Evolutionary conservation across 202 grass and related monocot genomes (phyloP).

Genomic region (Musa balbisiana): DNA sequence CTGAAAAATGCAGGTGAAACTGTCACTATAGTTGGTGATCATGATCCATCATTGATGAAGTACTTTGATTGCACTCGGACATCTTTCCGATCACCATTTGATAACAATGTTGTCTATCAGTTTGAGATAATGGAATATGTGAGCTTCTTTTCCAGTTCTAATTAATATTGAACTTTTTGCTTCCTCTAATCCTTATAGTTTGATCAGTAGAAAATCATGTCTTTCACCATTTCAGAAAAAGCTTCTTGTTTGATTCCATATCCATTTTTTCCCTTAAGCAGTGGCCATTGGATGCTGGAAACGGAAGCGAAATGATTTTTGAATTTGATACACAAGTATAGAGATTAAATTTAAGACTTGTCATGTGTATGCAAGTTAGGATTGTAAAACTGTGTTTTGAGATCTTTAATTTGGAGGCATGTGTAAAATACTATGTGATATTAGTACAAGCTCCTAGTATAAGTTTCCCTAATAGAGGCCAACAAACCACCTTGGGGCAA

Average conservation of each 20-base stretch:
- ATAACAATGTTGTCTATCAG: slow-evolving; percentile 89
- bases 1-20: slow-evolving; percentile 54
- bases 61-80: slow-evolving; percentile 94
- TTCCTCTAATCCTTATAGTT: neutral
- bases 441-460: too few species aligned
- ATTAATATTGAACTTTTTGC: neutral
- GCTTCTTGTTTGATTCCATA: neutral
- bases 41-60: slow-evolving; percentile 81
- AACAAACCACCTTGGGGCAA: too few species aligned
- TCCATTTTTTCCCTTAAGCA: neutral
- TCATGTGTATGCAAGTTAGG: too few species aligned
- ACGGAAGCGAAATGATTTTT: neutral
- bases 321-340: too few species aligned
- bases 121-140: slow-evolving; percentile 99
- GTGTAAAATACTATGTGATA: too few species aligned
- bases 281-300: neutral
- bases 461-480: too few species aligned
- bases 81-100: slow-evolving; percentile 65
- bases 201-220: neutral
- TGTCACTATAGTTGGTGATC: slow-evolving; percentile 78
- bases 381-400: too few species aligned
- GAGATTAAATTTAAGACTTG: too few species aligned
- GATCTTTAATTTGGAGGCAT: too few species aligned
- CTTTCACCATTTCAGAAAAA: neutral
- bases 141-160: slow-evolving; percentile 23